Evolutionary conservation across 2,329 filamentous ascomycete species (phyloP), one percentile per base, ranked within the genome.

Genomic region (Cyphellophora europaea): DNA sequence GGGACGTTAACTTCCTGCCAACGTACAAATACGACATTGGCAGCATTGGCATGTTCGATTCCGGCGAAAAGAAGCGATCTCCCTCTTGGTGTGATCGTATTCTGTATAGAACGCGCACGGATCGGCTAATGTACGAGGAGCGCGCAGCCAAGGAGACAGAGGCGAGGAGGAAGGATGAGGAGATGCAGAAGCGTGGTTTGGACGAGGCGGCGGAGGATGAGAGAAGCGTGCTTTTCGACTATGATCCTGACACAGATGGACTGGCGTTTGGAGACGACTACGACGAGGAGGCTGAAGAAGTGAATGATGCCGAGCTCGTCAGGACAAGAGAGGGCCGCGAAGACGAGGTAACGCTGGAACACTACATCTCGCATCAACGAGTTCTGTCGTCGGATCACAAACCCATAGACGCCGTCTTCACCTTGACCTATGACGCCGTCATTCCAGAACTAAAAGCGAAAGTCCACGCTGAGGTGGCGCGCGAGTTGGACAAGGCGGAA

Each of bases 81-180:
- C 91, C 91, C 3, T 94, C 87, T 54, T 98, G 91, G 89, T 98
- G 91, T 55, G 91, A 98, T 60, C 81, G 91, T 11, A 88, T 98
- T 30, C 60, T 98, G 1, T 98, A 79, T 55, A 73, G 89, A 5
- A 91, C 86, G 2, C 74, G 80, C 27, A 72, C 67, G 30, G 79
- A 91, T 50, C 79, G 73, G 43, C 60, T 79, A 16, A 68, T 67
- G 3, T 80, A 85, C 47, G 76, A 87, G 33, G 63, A 64, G 21
- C 77, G 72, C 37, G 54, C 72, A 1, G 66, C 67, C 36, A 79
- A 89, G 36, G 74, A 79, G 40, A 73, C 76, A 37, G 72, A 78
- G 14, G 71, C 81, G 0, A 76, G 72, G 45, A 79, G 74, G 49
- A 80, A 72, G 43, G 87, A 95, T 46, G 79, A 85, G 41, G 84